Evolutionary conservation across 176 grass and related monocot species (phyloP), one percentile per base, ranked within the genome.

Genomic region (Bolboschoenus planiculmis): DNA sequence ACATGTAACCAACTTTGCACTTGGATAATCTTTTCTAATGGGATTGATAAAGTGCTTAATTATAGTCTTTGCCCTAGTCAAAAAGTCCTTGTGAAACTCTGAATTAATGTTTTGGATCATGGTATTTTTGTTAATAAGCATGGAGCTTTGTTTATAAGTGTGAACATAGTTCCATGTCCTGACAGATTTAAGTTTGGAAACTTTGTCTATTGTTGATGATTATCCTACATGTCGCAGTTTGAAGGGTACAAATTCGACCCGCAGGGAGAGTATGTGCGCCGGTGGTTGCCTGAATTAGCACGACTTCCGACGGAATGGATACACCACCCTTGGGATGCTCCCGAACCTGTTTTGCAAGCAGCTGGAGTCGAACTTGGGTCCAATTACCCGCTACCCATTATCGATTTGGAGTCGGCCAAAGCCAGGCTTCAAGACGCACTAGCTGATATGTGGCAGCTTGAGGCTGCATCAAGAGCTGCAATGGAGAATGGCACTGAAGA

Each of bases 231-330:
- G 5, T 79, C 10, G 14, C 87, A 98, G 96, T 86, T 93, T 20
- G 96, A 98, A 90, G 96, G 96, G 26, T 98, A 98, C 87, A 95
- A 93, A 60, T 98, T 95, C 10, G 96, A 98, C 35, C 90, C 92
- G 0, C 85, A 87, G 46, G 96, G 96, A 65, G 96, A 98, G 83
- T 98, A 98, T 6, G 96, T 98, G 21, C 87, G 96, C 14, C 87
- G 96, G 9, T 98, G 96, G 96, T 78, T 98, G 83, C 96, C 96
- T 18, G 96, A 98, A 87, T 89, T 98, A 47, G 96, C 90, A 80
- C 87, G 96, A 79, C 55, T 98, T 20, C 96, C 96, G 3, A 98
- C 92, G 18, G 92, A 98, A 84, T 98, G 96, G 96, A 98, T 98
- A 85, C 96, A 98, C 58, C 96, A 98, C 62, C 96, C 96, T 15